A percentile compares a stretch with the other conserved stretches of the same genome.
phyloP scores from a whole-genome alignment of 1,139 yeast genomes.

The Saccharomyces hybrid region DNA sequence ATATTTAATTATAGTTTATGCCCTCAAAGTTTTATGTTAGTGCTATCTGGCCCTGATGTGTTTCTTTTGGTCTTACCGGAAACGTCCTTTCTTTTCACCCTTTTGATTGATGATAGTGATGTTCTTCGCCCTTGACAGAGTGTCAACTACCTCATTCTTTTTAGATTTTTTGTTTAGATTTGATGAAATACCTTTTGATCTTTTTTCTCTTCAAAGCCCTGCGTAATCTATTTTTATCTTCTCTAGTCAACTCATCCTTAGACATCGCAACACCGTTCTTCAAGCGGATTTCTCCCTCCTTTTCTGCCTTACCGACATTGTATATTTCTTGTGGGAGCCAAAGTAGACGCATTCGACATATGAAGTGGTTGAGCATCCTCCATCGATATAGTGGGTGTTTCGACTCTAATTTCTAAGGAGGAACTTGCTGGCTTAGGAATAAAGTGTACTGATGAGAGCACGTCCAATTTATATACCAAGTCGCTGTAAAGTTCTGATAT shows the following conservation, averaged over 20 bases:
- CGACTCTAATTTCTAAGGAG: constrained; percentile 69
- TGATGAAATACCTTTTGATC: constrained; percentile 46
- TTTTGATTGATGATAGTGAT: constrained; percentile 71
- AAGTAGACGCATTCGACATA: constrained; percentile 60
- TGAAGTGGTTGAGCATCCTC: constrained; percentile 95
- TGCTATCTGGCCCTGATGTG: constrained; percentile 17
- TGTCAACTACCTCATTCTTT: constrained; percentile 59
- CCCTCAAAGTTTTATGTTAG: constrained; percentile 28
- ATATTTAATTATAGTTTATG: neutral
- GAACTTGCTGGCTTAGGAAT: constrained; percentile 86
- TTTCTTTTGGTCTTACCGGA: constrained; percentile 57
- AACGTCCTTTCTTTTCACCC: constrained; percentile 70
- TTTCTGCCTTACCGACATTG: constrained; percentile 44
- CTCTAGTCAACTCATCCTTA: constrained; percentile 74
- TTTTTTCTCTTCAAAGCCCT: constrained; percentile 79
- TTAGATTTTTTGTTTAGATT: constrained; percentile 36
- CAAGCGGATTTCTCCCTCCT: constrained; percentile 58
- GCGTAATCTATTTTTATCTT: constrained; percentile 81
- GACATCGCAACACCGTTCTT: constrained; percentile 78
- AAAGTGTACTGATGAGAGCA: constrained; percentile 86
- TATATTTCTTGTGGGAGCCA: constrained; percentile 98
- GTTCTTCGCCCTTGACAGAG: constrained; percentile 66
- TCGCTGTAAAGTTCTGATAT: constrained; percentile 56
- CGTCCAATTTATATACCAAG: constrained; percentile 68
- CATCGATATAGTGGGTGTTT: constrained; percentile 75